These are phyloP conservation scores for Cucumis hystrix DNA, from an alignment of 306 rosid species.

Conservation along the genomic window DNA sequence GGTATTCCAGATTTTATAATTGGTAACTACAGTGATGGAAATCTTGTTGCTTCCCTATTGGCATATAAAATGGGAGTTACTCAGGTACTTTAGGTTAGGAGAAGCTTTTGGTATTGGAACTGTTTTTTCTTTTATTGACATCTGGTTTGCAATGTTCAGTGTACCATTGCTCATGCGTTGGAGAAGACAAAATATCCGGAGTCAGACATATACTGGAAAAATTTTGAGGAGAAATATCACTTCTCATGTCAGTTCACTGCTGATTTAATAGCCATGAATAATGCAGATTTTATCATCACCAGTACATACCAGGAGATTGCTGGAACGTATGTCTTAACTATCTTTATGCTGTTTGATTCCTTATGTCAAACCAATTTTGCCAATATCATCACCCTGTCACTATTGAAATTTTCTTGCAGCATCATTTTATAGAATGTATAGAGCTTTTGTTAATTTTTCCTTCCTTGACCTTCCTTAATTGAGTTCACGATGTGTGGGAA, in stretches of 20 bases:
- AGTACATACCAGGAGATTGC: conserved; percentile 98
- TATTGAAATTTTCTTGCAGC: background rate
- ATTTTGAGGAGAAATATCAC: conserved; percentile 74
- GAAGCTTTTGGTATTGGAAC: background rate
- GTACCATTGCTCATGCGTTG: conserved; percentile 83
- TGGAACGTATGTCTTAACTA: conserved; percentile 48
- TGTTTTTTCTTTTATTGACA: conserved; percentile 5
- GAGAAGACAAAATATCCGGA: conserved; percentile 96
- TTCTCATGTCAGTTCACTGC: conserved; percentile 94
- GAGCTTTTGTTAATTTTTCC: too few relatives aligned
- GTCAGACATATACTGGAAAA: conserved; percentile 81
- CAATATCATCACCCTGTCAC: background rate
- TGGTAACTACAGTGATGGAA: conserved; percentile 95
- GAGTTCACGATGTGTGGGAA: too few relatives aligned
- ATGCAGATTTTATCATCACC: conserved; percentile 93
- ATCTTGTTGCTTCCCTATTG: conserved; percentile 84
- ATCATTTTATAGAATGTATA: too few relatives aligned
- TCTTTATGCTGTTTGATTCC: background rate
- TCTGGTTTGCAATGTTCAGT: conserved; percentile 31
- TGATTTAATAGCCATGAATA: conserved; percentile 81
- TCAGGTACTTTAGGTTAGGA: conserved; percentile 38
- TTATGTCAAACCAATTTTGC: background rate
- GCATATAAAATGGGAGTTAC: conserved; percentile 88
- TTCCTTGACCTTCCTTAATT: too few relatives aligned
- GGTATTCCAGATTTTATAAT: conserved; percentile 77